Base-by-base conservation (phyloP, 495 filamentous ascomycete species). In the Penicillium nucicola region DNA sequence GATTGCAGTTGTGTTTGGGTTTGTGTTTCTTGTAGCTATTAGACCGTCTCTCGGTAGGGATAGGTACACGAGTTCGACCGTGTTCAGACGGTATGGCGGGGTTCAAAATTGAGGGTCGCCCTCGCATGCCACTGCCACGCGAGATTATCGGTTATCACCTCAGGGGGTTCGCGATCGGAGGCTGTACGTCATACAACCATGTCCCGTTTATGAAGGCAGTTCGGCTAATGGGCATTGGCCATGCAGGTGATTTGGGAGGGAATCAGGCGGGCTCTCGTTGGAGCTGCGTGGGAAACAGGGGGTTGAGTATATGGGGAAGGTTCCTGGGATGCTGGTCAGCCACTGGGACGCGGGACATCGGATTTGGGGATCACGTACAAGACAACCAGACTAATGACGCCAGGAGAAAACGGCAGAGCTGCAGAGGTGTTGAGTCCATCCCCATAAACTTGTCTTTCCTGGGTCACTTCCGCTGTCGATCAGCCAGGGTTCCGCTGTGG, bases 381-480 rank as follows among this genome's bases (percentile, higher is more conserved):
- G 34, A 33, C 18, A 23, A 14, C 14, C 48, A 50, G 15, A 19
- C 7, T 33, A 43, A 20, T 32, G 31, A 22, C 32, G 23, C 41
- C 13, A 18, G 17, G 35, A 51, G 28, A 47, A 41, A 35, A 15
- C 30, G 12, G 32, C 23, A 32, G n/a, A 47, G 36, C 37, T 53
- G 41, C 22, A 48, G 38, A 42, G 32, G 42, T 49, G 46, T 48
- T 32, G 35, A 49, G 40, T 43, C 37, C 53, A 23, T 43, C 45
- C 47, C 52, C 56, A 43, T 54, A 35, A 51, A 36, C 33, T 34
- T 45, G 18, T 43, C 42, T 48, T 61, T 51, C 52, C 58, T 53
- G 47, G 63, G 63, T 59, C 64, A 66, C 60, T 67, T 65, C 62
- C 66, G 63, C 60, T 50, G 67, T 54, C 62, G 66, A 70, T 69